These are phyloP conservation scores for Hypoxylon subgilvum DNA, from an alignment of 495 filamentous ascomycete species.

Conservation along the genomic window DNA sequence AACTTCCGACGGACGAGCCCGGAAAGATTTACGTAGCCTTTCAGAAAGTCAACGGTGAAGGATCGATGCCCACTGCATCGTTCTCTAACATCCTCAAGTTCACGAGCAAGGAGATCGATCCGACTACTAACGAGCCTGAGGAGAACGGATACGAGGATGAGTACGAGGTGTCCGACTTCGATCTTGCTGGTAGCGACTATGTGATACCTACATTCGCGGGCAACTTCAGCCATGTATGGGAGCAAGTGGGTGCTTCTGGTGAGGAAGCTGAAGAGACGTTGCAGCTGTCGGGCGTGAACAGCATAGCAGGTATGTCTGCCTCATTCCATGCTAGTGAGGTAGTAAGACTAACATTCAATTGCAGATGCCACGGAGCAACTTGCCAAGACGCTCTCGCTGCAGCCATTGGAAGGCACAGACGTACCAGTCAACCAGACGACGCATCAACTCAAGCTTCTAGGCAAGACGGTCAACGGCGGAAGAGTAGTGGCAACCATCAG, in stretches of 20 bases:
- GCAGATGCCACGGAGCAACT: slow-evolving; percentile 94
- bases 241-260: slow-evolving; percentile 84
- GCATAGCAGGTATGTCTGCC: slow-evolving; percentile 78
- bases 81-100: slow-evolving; percentile 97
- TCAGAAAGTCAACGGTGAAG: slow-evolving; percentile 76
- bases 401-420: slow-evolving; percentile 92
- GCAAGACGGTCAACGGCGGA: slow-evolving; percentile 92
- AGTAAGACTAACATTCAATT: slow-evolving; percentile 45
- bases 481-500: slow-evolving; percentile 84
- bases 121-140: slow-evolving; percentile 90
- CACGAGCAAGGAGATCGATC: slow-evolving; percentile 96
- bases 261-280: slow-evolving; percentile 92
- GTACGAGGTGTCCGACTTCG: slow-evolving; percentile 94
- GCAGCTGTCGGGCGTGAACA: slow-evolving; percentile 86
- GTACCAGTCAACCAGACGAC: slow-evolving; percentile 85
- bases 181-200: slow-evolving; percentile 90
- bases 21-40: slow-evolving; percentile 96
- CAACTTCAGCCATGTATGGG: slow-evolving; percentile 97
- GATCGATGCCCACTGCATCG: slow-evolving; percentile 71
- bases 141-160: slow-evolving; percentile 94
- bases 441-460: slow-evolving; percentile 93
- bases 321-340: background rate
- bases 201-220: slow-evolving; percentile 90
- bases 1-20: slow-evolving; percentile 78
- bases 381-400: slow-evolving; percentile 81